Base-by-base conservation (phyloP, 345 rosid genomes). In the Dipteronia sinensis region DNA sequence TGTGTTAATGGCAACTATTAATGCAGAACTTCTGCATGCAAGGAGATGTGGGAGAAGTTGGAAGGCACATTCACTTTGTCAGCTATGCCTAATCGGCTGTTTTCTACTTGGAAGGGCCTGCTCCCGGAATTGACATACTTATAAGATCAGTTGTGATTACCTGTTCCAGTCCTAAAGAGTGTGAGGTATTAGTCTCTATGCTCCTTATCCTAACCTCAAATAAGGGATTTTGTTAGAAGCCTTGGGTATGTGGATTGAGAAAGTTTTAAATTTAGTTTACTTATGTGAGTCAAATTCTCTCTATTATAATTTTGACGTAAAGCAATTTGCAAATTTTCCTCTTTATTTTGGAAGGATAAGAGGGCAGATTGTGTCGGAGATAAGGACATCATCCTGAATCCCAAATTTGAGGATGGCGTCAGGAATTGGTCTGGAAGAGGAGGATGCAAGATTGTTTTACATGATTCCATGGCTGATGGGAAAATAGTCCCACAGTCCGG, bases 381-480 rank as follows among this genome's bases (percentile, higher is more conserved):
- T 71, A 92, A 85, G 77, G 82, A 86, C 77, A 82, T 96, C 81
- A 81, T 94, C 75, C 66, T 89, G 46, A 96, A 96, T 78, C 94
- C 99, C 49, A 84, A 82, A 69, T 96, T 96, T 77, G 91, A 88
- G 19, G 93, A 91, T 67, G 98, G 98, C 47, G 87, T 88, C 38
- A 88, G 83, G 77, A 90, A 92, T 79, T 94, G 98, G 99, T 88
- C 98, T 9, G 98, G 93, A 83, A 91, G 97, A 88, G 97, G 98
- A 76, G 97, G 98, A 76, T 94, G 98, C 86, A 88, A 83, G 84
- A 82, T 94, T 78, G 85, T 71, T 75, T 82, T 92, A 66, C 97
- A 90, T 78, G 97, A 94, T 61, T 91, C 98, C 47, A 85, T 90
- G 87, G 95, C 86, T 10, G 91, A 84, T 80, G 95, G 97, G 69